Evolutionary conservation across 2,329 filamentous ascomycete genomes (phyloP).

Genomic region (Sordariomycetes sp.): DNA sequence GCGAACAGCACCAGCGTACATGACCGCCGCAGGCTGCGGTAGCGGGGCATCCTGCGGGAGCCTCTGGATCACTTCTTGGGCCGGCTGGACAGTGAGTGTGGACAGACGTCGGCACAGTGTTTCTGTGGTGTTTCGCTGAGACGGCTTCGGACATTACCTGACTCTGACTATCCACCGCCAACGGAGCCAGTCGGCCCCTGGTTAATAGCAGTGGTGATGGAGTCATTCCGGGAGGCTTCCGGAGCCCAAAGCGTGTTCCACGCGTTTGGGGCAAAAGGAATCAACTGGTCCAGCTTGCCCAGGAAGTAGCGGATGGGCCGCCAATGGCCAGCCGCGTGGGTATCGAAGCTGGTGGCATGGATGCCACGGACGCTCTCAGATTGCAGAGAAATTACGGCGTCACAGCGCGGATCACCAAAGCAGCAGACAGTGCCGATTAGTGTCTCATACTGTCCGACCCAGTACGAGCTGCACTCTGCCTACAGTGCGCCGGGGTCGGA

Average conservation of each 20-base stretch:
- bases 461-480: slow-evolving; percentile 7
- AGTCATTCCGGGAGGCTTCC: slow-evolving; percentile 1
- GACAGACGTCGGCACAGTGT: background rate
- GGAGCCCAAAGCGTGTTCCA: slow-evolving; percentile 1
- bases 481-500: background rate
- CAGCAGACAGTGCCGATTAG: slow-evolving; percentile 13
- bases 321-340: background rate
- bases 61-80: background rate
- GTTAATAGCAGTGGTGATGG: background rate
- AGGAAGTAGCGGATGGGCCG: slow-evolving; percentile 2
- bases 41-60: background rate
- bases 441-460: slow-evolving; percentile 7
- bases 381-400: slow-evolving; percentile 15
- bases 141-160: slow-evolving; percentile 1
- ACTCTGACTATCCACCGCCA: background rate
- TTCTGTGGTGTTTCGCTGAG: background rate
- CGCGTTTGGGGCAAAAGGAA: background rate
- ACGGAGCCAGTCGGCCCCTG: background rate
- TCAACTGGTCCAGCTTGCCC: background rate
- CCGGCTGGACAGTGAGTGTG: too few species aligned
- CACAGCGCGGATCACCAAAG: slow-evolving; percentile 10
- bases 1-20: background rate
- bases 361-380: slow-evolving; percentile 3
- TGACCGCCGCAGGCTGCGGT: background rate
- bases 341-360: slow-evolving; percentile 1